Base-by-base conservation (phyloP, 306 rosid genomes). In the Inga laurina region DNA sequence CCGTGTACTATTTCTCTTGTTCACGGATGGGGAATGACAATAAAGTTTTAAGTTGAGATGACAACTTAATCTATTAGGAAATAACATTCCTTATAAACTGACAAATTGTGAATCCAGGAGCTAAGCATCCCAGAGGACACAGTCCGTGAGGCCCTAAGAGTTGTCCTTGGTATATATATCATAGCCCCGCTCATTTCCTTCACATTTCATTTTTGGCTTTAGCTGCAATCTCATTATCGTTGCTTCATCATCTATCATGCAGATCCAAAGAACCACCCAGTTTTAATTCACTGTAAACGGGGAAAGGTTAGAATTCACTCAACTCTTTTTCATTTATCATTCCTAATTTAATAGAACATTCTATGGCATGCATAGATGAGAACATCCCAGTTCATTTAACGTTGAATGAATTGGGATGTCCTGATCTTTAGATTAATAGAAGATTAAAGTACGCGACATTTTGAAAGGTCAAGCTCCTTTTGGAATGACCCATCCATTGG, bases 251-350 rank as follows among this genome's bases (percentile, higher is more conserved):
- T 81, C 51, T 72, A 64, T 79, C 77, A 65, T 85, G 88, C 91
- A 97, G 99, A 94, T 85, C 91, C 83, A 46, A 97, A 89, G 89
- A 97, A 97, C 89, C 99, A 94, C 87, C 99, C 99, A 1, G 81
- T 94, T 81, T 89, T 97, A 78, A 94, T 97, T 82, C 99, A 97
- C 86, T 97, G 99, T 67, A 97, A 97, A 87, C 79, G 99, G 48
- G 99, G 99, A 39, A 97, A 97, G 98, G 99, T 97, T 78, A 78
- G 88, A 7, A 19, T 69, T 54, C 30, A 9, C 14, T 65, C 8
- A 34, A 75, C 30, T 16, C n/a, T 37, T 44, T 48, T 14, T 21
- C 3, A 9, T 8, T 19, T 65, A 22, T 51, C 39, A 78, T 11
- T 24, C 13, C 59, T 24, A 27, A 10, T 62, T 48, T 70, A 21